Conservation (phyloP, 2,329 filamentous ascomycete genomes). For the Aspergillus sp. region DNA sequence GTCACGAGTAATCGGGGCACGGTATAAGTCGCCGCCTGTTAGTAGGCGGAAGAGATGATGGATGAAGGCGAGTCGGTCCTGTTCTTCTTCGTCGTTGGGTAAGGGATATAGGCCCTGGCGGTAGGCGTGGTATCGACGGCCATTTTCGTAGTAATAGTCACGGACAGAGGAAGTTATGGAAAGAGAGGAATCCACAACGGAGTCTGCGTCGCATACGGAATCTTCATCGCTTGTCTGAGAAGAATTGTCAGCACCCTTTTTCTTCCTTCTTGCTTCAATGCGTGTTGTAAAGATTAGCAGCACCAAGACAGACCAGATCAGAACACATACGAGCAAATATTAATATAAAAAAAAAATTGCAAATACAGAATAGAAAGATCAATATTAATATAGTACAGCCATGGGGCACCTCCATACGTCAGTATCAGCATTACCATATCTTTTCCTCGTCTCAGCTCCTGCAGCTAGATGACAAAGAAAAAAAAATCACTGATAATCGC, state of each 20-base stretch:
- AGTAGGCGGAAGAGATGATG: slow-evolving; percentile 35
- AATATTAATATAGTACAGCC: too few relatives aligned
- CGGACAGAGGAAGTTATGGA: slow-evolving; percentile 34
- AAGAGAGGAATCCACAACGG: slow-evolving; percentile 35
- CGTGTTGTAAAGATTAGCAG: not conserved
- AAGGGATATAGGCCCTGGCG: slow-evolving; percentile 36
- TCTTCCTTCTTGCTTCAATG: not conserved
- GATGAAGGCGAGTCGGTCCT: slow-evolving; percentile 35
- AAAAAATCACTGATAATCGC: too few relatives aligned
- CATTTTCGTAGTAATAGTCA: slow-evolving; percentile 36
- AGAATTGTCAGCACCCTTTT: slow-evolving; percentile 1
- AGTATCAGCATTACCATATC: too few relatives aligned
- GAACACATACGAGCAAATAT: not conserved
- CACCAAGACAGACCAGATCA: not conserved
- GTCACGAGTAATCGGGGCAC: slow-evolving; percentile 28
- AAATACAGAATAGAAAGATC: not conserved
- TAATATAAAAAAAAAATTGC: not conserved
- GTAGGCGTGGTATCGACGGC: slow-evolving; percentile 39
- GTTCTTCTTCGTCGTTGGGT: slow-evolving; percentile 40
- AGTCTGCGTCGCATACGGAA: slow-evolving; percentile 24
- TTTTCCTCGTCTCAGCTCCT: too few relatives aligned
- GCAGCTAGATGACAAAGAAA: too few relatives aligned
- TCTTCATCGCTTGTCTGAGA: slow-evolving; percentile 30
- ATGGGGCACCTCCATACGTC: too few relatives aligned
- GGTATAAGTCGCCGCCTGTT: slow-evolving; percentile 30